Base-by-base conservation (phyloP, 148 eudicot genomes). In the Oxyria digyna region DNA sequence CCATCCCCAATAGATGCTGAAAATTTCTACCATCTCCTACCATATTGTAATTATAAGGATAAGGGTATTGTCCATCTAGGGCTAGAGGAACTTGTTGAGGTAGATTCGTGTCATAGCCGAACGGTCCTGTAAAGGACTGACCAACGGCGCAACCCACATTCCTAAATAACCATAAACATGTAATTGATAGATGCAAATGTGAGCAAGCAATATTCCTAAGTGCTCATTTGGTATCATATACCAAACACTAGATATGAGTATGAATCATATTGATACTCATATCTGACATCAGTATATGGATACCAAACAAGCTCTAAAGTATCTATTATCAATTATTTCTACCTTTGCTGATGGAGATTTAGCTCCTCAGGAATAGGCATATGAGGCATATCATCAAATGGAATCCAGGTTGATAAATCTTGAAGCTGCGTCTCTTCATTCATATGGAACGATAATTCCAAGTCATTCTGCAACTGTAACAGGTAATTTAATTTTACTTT, bases 341-440 rank as follows among this genome's bases (percentile, higher is more conserved):
- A 83, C 86, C 86, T 84, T 71, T 68, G 79, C 42, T 74, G 10
- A 68, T 50, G 71, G 45, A 69, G 67, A 27, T 72, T 78, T 59
- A 71, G 52, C 54, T 84, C 78, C 75, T 69, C 50, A 18, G 70
- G 45, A 1, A 73, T 55, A 59, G 67, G 43, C 35, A 72, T 50
- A 17, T 49, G 67, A 41, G 71, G 80, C 69, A 62, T 46, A 67
- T 70, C 67, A 67, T 73, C 77, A 76, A 64, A 74, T 35, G 79
- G 75, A 32, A 65, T 33, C 80, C 80, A 78, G 12, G 65, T 26
- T 1, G 76, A 67, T 45, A 67, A 54, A 50, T 64, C 55, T 71
- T 68, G 84, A 69, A 76, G 75, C 59, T 75, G 85, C 55, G 78
- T 80, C 24, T 68, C 80, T 38, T 29, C 37, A 27, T 8, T 27